Evolutionary conservation across 2,329 filamentous ascomycete species (phyloP).

Genomic region (Sarocladiaceae sp.): DNA sequence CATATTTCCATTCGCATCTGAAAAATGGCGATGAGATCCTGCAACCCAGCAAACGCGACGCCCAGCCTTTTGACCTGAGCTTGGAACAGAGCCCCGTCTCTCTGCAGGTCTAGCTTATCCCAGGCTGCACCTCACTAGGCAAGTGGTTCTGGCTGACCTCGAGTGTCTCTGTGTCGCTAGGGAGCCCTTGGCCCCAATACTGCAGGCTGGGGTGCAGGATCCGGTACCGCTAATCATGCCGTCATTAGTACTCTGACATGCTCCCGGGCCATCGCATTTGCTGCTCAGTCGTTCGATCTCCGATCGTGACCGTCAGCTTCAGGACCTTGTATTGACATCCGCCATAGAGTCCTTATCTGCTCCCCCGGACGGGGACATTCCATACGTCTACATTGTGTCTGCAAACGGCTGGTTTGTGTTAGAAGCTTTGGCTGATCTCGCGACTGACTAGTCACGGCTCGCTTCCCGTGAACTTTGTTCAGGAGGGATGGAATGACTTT

Average conservation of each 20-base stretch:
- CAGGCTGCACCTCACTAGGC: not conserved
- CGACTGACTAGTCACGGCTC: not conserved
- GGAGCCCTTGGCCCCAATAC: not conserved
- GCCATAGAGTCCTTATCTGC: too few relatives aligned
- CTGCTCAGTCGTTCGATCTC: not conserved
- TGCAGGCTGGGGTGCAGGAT: constrained; percentile 8
- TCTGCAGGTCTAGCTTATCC: constrained; percentile 3
- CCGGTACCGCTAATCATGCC: constrained; percentile 3
- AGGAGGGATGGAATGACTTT: not conserved
- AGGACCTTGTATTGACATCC: too few relatives aligned
- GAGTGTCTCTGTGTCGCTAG: not conserved
- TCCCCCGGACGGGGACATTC: not conserved
- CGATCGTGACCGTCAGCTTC: not conserved
- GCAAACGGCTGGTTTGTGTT: not conserved
- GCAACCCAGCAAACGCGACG: not conserved
- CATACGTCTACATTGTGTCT: not conserved
- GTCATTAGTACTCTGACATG: not conserved
- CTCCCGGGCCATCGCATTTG: not conserved
- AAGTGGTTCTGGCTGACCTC: not conserved
- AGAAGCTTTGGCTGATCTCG: not conserved
- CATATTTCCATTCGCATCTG: not conserved
- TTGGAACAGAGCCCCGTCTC: not conserved
- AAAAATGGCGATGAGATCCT: not conserved
- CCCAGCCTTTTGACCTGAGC: not conserved
- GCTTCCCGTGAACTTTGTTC: not conserved